Evolutionary conservation across 768 basidiomycete genomes (phyloP), one percentile per base, ranked within the genome.

Genomic region (Mycena filopes): DNA sequence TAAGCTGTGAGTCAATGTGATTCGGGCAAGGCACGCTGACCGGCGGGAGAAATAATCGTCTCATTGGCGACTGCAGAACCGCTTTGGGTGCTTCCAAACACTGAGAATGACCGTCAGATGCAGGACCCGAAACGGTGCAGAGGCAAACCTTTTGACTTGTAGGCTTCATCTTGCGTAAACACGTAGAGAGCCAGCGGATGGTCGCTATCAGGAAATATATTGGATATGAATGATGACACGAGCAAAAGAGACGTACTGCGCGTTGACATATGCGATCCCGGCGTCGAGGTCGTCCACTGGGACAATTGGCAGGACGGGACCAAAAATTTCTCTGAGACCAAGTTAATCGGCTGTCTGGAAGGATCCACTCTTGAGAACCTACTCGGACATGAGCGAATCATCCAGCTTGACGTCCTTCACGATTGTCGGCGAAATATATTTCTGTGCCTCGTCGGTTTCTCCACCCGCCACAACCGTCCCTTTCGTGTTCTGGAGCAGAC

Each of bases 351-450:
- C 20, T 38, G 50, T 29, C 4, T 67, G 54, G 55, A 16, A 33
- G 18, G 20, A 6, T 43, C 42, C 43, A 63, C 16, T 23, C 10
- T 55, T 20, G 3, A 62, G 26, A 2, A 81, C 89, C 53, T 70
- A 91, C 92, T 92, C 89, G 72, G 82, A 81, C 91, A 96, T 92
- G 65, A 95, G 76, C 0, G 89, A 83, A 76, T 96, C 94, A 57
- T 86, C 86, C 0, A 66, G 71, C 38, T 79, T 75, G 3, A 94
- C 88, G 63, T 90, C 84, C 49, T 77, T 84, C 16, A 96, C 87
- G 33, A 94, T 73, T 0, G 93, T 94, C 3, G 93, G 91, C 21
- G 89, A 87, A 67, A 95, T 88, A 69, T 84, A 91, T 63, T 85
- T 81, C 42, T 74, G 81, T n/a, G 76, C 79, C 65, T 84, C 84